A percentile compares a stretch with the other conserved stretches of the same genome.
These are phyloP conservation scores for Scheffersomyces coipomensis DNA, from an alignment of 805 yeast genomes.

Conservation along the genomic window DNA sequence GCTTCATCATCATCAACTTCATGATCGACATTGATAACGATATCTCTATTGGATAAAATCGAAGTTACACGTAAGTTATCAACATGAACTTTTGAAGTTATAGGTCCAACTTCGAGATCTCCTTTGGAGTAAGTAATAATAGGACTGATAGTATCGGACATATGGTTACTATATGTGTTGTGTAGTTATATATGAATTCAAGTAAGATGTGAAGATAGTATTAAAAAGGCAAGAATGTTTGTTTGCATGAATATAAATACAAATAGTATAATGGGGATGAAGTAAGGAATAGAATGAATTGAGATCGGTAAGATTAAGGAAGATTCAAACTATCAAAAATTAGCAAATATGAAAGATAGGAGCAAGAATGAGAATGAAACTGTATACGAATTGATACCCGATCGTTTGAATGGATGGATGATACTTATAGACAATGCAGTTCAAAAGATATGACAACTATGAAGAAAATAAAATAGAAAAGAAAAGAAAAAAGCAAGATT, in stretches of 20 bases:
- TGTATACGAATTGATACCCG: too few species aligned
- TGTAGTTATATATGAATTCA: neutral
- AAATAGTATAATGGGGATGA: too few species aligned
- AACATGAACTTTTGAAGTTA: constrained; percentile 26
- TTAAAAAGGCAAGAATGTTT: neutral
- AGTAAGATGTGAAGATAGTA: neutral
- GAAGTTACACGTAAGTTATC: constrained; percentile 38
- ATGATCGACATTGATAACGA: constrained; percentile 47
- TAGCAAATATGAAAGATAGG: too few species aligned
- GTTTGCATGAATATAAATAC: constrained; percentile 1
- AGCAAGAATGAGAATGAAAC: too few species aligned
- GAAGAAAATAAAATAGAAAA: too few species aligned
- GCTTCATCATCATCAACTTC: constrained; percentile 50
- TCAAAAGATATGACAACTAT: too few species aligned
- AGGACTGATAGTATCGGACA: neutral
- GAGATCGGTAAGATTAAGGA: too few species aligned
- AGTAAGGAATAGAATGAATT: too few species aligned
- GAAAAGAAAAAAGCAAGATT: too few species aligned
- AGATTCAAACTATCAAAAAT: too few species aligned
- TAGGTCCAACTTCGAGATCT: constrained; percentile 15
- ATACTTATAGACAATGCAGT: too few species aligned
- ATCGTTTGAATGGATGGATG: too few species aligned
- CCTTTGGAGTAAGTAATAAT: neutral
- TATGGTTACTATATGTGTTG: neutral
- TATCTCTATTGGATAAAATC: constrained; percentile 35